These are phyloP conservation scores for Monosporascus sp. DNA, from an alignment of 2,329 filamentous ascomycete species.

Conservation along the genomic window DNA sequence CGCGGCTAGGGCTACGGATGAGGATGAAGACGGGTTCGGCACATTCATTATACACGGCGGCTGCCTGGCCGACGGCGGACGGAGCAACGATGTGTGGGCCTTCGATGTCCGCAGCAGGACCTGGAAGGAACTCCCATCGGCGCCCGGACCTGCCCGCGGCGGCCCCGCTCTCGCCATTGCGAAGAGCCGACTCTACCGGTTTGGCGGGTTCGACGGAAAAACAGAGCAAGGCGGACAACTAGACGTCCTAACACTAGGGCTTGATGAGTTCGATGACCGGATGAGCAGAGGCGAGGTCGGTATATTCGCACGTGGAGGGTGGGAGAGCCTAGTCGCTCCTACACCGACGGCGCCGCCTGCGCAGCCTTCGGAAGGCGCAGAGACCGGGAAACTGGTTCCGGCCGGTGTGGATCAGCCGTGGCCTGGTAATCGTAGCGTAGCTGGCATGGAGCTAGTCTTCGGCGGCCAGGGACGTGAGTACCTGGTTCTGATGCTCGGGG, in stretches of 20 bases:
- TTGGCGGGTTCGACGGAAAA: conserved; percentile 73
- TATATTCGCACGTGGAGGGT: conserved; percentile 45
- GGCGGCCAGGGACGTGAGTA: conserved; percentile 58
- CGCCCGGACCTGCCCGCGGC: conserved; percentile 61
- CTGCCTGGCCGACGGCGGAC: conserved; percentile 56
- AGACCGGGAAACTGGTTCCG: conserved; percentile 21
- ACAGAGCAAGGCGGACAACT: conserved; percentile 65
- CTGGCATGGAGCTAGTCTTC: conserved; percentile 49
- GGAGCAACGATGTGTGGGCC: conserved; percentile 68
- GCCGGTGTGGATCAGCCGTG: conserved; percentile 24
- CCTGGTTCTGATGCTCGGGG: conserved; percentile 57
- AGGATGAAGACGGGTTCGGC: conserved; percentile 57
- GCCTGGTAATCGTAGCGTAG: conserved; percentile 50
- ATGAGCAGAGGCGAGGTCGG: conserved; percentile 43
- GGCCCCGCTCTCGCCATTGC: conserved; percentile 63
- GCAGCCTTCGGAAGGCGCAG: conserved; percentile 15
- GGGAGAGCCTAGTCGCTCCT: conserved; percentile 47
- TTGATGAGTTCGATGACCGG: conserved; percentile 51
- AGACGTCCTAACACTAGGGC: conserved; percentile 57
- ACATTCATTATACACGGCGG: conserved; percentile 75
- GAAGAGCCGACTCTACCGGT: conserved; percentile 64
- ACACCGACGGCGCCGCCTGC: conserved; percentile 21
- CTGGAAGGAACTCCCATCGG: conserved; percentile 65
- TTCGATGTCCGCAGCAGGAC: conserved; percentile 60
- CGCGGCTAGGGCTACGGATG: conserved; percentile 52